Percentiles rank a stretch among this genome's conserved stretches.
Conservation (phyloP, 768 basidiomycete genomes). For the Psilocybe cyanescens region DNA sequence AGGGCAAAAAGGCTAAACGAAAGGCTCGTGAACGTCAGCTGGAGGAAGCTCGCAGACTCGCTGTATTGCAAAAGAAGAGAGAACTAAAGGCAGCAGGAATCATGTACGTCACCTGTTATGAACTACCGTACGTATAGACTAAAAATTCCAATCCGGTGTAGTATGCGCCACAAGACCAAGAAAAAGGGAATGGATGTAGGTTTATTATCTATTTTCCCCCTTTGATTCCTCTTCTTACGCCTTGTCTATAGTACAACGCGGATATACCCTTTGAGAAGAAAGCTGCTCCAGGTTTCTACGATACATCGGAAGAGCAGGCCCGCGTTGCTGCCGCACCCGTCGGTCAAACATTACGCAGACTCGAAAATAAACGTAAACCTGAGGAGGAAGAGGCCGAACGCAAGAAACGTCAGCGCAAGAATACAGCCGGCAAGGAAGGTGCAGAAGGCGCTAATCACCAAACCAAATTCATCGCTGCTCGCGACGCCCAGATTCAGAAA, state of each 20-base stretch:
- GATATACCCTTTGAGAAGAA: constrained; percentile 99
- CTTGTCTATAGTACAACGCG: constrained; percentile 80
- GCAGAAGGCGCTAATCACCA: constrained; percentile 60
- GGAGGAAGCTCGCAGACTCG: constrained; percentile 93
- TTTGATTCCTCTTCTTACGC: constrained; percentile 10
- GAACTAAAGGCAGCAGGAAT: constrained; percentile 98
- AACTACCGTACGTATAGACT: background rate
- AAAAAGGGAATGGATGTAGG: constrained; percentile 97
- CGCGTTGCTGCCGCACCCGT: constrained; percentile 87
- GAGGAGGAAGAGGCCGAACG: constrained; percentile 94
- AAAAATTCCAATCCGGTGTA: constrained; percentile 26
- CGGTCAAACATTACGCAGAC: constrained; percentile 86
- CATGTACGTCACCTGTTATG: constrained; percentile 58
- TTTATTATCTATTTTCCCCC: constrained; percentile 15
- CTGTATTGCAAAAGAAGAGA: constrained; percentile 96
- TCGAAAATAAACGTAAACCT: constrained; percentile 94
- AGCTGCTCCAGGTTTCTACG: constrained; percentile 94
- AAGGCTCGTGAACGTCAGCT: constrained; percentile 97
- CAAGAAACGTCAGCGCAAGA: constrained; percentile 84
- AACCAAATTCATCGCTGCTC: constrained; percentile 94
- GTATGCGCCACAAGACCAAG: constrained; percentile 93
- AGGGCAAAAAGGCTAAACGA: constrained; percentile 99
- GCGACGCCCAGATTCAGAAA: constrained; percentile 97
- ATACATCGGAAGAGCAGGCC: constrained; percentile 92
- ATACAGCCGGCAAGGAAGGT: constrained; percentile 63